Percentiles rank a stretch among this genome's conserved stretches.
Conservation (phyloP, 2,329 filamentous ascomycete genomes). For the Pseudogymnoascus sp. region DNA sequence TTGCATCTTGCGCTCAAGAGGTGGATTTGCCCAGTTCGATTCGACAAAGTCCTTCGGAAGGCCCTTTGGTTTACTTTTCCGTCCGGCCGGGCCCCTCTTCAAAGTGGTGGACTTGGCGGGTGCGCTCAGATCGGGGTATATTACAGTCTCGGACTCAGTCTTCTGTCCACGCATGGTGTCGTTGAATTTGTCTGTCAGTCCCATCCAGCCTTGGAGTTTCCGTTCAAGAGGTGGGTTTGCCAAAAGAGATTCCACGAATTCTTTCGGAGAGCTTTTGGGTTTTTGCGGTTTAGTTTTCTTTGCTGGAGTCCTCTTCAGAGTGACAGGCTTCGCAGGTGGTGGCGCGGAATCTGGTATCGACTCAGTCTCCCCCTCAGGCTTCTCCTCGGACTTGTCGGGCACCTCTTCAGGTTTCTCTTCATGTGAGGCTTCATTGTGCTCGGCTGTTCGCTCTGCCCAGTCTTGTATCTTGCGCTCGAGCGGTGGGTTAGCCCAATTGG, state of each 20-base stretch:
- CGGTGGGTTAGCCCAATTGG: slow-evolving; percentile 46
- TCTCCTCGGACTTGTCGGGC: not conserved
- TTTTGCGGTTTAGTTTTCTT: not conserved
- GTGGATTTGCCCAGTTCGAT: slow-evolving; percentile 46
- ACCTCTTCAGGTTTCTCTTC: not conserved
- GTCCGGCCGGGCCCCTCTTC: not conserved
- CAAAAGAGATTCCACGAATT: slow-evolving; percentile 31
- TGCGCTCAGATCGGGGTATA: not conserved
- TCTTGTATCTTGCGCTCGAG: slow-evolving; percentile 54
- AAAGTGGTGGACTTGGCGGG: not conserved
- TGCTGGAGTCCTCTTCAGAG: slow-evolving; percentile 4
- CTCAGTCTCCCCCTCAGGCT: not conserved
- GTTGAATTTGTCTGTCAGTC: slow-evolving; percentile 18
- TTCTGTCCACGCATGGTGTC: not conserved
- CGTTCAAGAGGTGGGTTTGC: slow-evolving; percentile 49
- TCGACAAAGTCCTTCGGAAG: slow-evolving; percentile 55
- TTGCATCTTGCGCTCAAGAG: slow-evolving; percentile 52
- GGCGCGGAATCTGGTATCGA: slow-evolving; percentile 15
- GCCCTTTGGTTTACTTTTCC: slow-evolving; percentile 16
- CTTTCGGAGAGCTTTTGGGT: slow-evolving; percentile 52
- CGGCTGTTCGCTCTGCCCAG: slow-evolving; percentile 41
- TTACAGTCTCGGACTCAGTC: not conserved
- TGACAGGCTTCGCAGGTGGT: not conserved
- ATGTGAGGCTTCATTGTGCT: not conserved
- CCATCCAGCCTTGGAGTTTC: slow-evolving; percentile 57